A percentile compares a stretch with the other conserved stretches of the same genome.
Conservation (phyloP, 192 early-diverging fungal species). For the Chytriomyces sp. region DNA sequence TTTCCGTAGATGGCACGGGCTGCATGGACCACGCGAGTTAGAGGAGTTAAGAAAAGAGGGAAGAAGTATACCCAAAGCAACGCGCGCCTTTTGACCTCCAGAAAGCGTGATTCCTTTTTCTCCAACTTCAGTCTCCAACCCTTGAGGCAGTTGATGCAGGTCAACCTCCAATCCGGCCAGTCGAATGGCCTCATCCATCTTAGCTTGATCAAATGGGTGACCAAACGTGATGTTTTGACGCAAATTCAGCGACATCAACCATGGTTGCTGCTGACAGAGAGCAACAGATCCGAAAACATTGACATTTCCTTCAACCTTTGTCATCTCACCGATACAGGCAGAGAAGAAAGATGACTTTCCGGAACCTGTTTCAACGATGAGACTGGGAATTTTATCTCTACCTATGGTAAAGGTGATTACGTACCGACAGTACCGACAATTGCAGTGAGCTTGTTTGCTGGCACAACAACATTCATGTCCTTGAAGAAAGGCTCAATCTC, state of each 20-base stretch:
- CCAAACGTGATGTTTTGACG: constrained; percentile 74
- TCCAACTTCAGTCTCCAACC: constrained; percentile 43
- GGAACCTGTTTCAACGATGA: constrained; percentile 39
- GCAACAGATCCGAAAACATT: background rate
- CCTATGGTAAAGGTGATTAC: constrained; percentile 12
- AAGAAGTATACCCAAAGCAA: constrained; percentile 33
- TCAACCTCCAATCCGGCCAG: constrained; percentile 38
- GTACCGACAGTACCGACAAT: constrained; percentile 73
- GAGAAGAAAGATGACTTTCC: constrained; percentile 75
- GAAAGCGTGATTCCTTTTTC: constrained; percentile 46
- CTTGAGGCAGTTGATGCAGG: constrained; percentile 37
- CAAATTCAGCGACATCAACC: constrained; percentile 52
- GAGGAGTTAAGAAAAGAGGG: background rate
- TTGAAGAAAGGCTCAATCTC: constrained; percentile 16
- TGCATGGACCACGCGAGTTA: background rate
- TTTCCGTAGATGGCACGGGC: constrained; percentile 77
- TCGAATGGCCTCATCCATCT: constrained; percentile 9
- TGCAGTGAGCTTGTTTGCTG: constrained; percentile 70
- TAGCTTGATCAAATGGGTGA: constrained; percentile 12
- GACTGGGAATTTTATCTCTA: background rate
- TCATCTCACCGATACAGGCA: constrained; percentile 82
- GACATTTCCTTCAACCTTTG: background rate
- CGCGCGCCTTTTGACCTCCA: constrained; percentile 49
- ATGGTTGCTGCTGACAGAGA: constrained; percentile 33
- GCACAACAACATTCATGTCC: constrained; percentile 48